These are phyloP conservation scores for Fragilaria radians DNA, from an alignment of 108 stramenopile genomes.

Conservation along the genomic window DNA sequence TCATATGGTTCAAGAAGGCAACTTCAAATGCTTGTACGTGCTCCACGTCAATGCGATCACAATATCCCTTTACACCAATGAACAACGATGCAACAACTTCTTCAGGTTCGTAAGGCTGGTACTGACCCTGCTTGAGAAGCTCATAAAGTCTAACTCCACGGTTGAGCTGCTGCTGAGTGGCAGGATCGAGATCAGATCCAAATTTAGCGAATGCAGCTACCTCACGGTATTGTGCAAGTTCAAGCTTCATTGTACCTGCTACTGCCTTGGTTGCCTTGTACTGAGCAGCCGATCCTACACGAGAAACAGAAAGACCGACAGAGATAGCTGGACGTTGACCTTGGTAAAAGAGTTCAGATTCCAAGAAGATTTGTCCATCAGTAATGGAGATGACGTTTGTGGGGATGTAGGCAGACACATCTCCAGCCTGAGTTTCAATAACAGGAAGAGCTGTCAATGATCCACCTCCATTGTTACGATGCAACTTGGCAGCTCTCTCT, in stretches of 20 bases:
- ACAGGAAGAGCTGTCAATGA: constrained; percentile 99
- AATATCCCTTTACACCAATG: constrained; percentile 99
- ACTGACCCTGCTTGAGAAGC: constrained; percentile 99
- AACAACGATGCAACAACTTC: constrained; percentile 97
- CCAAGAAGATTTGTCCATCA: constrained; percentile 99
- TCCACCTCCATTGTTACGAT: constrained; percentile 91
- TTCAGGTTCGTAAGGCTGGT: constrained; percentile 96
- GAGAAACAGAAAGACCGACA: constrained; percentile 98
- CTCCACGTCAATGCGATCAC: constrained; percentile 97
- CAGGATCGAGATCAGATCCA: constrained; percentile 98
- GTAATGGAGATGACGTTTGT: constrained; percentile 99
- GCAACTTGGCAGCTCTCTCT: constrained; percentile 99
- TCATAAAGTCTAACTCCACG: constrained; percentile 99
- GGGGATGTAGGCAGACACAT: constrained; percentile 99
- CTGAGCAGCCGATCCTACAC: constrained; percentile 99
- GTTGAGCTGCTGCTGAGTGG: constrained; percentile 99
- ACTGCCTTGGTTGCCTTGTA: constrained; percentile 99
- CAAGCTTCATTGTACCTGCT: constrained; percentile 99
- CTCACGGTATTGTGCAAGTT: constrained; percentile 99
- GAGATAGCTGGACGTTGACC: constrained; percentile 99
- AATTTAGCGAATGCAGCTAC: constrained; percentile 99
- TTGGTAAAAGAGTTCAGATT: constrained; percentile 99
- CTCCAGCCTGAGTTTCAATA: constrained; percentile 99
- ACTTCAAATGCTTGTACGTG: constrained; percentile 93
- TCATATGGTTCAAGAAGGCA: constrained; percentile 94